phyloP scores from a whole-genome alignment of 2,329 filamentous ascomycete species.

The Lasiodiplodia citricola region DNA sequence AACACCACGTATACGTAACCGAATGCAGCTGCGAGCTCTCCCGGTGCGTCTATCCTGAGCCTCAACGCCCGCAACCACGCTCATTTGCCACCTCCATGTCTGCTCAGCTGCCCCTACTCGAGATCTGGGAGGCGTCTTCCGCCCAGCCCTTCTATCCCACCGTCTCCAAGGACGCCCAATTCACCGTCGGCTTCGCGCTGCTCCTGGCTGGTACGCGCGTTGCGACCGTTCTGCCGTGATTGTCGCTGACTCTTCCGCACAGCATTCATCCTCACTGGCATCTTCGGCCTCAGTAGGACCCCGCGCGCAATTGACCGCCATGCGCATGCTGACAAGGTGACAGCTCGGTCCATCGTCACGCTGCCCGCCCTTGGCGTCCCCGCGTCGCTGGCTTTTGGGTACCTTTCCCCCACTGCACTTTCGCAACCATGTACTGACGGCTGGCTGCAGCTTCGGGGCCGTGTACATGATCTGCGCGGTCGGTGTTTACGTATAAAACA shows the following conservation, averaged over 20 bases:
- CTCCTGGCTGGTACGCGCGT: constrained; percentile 65
- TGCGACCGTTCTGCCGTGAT: constrained; percentile 12
- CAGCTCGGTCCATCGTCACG: constrained; percentile 82
- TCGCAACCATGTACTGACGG: constrained; percentile 27
- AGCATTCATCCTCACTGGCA: constrained; percentile 72
- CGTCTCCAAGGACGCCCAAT: constrained; percentile 82
- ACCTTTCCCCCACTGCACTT: constrained; percentile 30
- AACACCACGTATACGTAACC: constrained; percentile 24
- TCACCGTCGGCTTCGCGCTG: constrained; percentile 78
- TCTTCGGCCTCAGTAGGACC: constrained; percentile 81
- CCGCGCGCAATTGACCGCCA: not conserved
- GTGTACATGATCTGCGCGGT: constrained; percentile 99
- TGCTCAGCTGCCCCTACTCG: constrained; percentile 63
- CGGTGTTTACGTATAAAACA: constrained; percentile 88
- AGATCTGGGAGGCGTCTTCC: constrained; percentile 93
- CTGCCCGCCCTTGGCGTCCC: constrained; percentile 81
- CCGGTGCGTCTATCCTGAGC: constrained; percentile 14
- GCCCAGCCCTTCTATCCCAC: constrained; percentile 82
- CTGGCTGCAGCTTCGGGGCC: constrained; percentile 76
- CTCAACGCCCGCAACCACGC: constrained; percentile 1
- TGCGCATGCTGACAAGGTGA: constrained; percentile 15
- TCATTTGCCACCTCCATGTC: constrained; percentile 23
- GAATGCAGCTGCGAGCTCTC: constrained; percentile 4
- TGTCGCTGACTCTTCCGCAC: constrained; percentile 34
- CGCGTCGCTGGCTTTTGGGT: constrained; percentile 90